These are phyloP conservation scores for Taiwanofungus camphoratus DNA, from an alignment of 1,284 basidiomycete genomes.

Conservation along the genomic window DNA sequence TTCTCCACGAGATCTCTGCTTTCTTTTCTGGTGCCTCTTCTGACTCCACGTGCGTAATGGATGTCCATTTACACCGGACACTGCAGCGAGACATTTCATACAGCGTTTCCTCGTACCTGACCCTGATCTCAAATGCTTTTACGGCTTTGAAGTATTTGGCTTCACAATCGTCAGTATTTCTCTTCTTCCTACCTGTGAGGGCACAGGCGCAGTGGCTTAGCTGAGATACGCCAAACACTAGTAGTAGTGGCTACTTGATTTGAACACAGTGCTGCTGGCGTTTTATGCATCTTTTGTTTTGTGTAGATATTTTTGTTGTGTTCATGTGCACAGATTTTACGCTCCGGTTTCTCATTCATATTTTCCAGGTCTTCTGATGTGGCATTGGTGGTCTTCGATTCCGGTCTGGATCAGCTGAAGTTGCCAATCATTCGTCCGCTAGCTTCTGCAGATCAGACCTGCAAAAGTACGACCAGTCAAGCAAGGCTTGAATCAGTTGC, in stretches of 20 bases:
- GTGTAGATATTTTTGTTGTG: neutral
- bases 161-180: constrained; percentile 19
- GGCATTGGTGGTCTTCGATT: constrained; percentile 59
- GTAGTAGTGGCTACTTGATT: too few species aligned
- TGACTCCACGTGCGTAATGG: constrained; percentile 23
- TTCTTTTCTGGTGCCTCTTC: constrained; percentile 41
- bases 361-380: constrained; percentile 20
- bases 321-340: neutral
- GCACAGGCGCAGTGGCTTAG: too few species aligned
- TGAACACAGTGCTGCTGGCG: too few species aligned
- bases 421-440: constrained; percentile 46
- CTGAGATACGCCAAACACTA: too few species aligned
- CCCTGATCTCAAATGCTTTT: constrained; percentile 39
- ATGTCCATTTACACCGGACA: neutral
- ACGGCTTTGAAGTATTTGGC: constrained; percentile 30
- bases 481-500: constrained; percentile 11
- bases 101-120: constrained; percentile 45
- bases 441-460: too few species aligned
- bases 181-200: too few species aligned
- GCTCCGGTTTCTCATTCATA: neutral
- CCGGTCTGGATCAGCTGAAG: constrained; percentile 45
- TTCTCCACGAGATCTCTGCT: constrained; percentile 59
- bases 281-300: too few species aligned
- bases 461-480: too few species aligned
- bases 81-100: neutral